Conservation (phyloP, 441 rosid genomes). For the Pelargonium myrrhifolium region DNA sequence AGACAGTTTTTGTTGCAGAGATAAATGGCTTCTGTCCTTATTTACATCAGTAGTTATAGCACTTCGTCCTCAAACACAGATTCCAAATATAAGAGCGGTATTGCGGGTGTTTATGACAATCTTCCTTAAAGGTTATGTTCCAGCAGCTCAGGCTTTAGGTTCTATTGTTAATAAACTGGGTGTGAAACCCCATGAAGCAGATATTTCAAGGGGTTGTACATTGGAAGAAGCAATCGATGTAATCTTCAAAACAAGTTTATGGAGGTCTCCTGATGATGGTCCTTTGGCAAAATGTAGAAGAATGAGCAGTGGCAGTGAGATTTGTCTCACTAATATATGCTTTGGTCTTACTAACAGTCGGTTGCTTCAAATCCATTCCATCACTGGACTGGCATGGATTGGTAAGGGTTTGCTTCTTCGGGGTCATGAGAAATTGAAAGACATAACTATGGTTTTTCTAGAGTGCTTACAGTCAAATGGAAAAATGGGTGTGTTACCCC, state of each 20-base stretch:
- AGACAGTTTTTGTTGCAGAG: conserved; percentile 38
- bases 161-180: conserved; percentile 69
- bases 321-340: conserved; percentile 28
- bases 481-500: conserved; percentile 18
- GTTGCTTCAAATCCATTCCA: conserved; percentile 45
- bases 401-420: conserved; percentile 90
- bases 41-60: conserved; percentile 73
- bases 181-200: conserved; percentile 27
- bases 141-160: conserved; percentile 81
- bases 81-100: conserved; percentile 53
- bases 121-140: conserved; percentile 49
- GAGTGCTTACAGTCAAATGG: conserved; percentile 47
- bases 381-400: conserved; percentile 79
- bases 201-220: conserved; percentile 32
- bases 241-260: conserved; percentile 34
- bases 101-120: conserved; percentile 36
- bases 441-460: conserved; percentile 46
- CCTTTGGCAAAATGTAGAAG: conserved; percentile 25
- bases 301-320: conserved; percentile 28
- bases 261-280: conserved; percentile 16
- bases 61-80: conserved; percentile 42
- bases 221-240: conserved; percentile 62
- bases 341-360: conserved; percentile 28
- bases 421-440: conserved; percentile 70
- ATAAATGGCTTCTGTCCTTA: conserved; percentile 60